Percentiles rank a stretch among this genome's conserved stretches.
Evolutionary conservation across 1,139 yeast species (phyloP).

Genomic region (Pneumocystis murina): DNA sequence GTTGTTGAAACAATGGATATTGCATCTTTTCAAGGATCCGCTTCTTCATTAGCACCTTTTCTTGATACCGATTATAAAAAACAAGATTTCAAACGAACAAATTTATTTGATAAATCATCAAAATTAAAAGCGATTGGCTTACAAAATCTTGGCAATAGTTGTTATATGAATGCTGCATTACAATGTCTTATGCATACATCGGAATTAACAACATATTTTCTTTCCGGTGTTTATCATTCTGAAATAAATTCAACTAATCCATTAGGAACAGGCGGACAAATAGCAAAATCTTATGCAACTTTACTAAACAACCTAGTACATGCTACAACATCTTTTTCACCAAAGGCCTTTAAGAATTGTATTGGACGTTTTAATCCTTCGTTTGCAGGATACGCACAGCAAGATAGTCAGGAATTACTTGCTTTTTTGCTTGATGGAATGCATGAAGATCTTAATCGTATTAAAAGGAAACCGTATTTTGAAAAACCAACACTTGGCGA

Average conservation of each 20-base stretch:
- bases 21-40: background rate
- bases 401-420: constrained; percentile 88
- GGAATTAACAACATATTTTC: constrained; percentile 62
- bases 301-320: constrained; percentile 42
- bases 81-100: background rate
- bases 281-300: constrained; percentile 60
- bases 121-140: constrained; percentile 45
- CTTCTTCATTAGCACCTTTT: background rate
- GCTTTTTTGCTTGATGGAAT: constrained; percentile 82
- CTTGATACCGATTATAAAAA: background rate
- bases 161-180: constrained; percentile 92
- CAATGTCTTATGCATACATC: constrained; percentile 84
- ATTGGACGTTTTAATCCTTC: constrained; percentile 67
- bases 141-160: constrained; percentile 76
- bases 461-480: constrained; percentile 64
- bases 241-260: constrained; percentile 72
- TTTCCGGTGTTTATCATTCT: constrained; percentile 36
- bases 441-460: constrained; percentile 84
- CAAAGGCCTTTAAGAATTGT: constrained; percentile 63
- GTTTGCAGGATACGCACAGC: constrained; percentile 83
- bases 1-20: background rate
- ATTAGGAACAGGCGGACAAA: constrained; percentile 67
- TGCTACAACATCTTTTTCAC: constrained; percentile 28
- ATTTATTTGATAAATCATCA: background rate
- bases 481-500: constrained; percentile 73